These are phyloP conservation scores for Coemansia sp. DNA, from an alignment of 192 early-diverging fungal species.

Conservation along the genomic window DNA sequence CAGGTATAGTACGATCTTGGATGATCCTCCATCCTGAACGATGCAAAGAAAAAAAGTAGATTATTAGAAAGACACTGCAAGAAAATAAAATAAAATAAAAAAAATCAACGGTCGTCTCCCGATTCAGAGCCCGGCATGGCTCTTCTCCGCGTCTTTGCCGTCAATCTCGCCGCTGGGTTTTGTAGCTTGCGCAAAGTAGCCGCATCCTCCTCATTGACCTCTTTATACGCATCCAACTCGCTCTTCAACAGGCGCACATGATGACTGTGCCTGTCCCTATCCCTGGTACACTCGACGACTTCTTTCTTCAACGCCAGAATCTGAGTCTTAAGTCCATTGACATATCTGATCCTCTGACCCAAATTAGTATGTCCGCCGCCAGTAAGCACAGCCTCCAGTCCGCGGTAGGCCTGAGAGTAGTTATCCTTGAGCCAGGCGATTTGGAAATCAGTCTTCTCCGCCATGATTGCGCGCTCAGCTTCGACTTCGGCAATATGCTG, in stretches of 20 bases:
- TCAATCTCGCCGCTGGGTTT: constrained; percentile 3
- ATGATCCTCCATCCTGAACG: not conserved
- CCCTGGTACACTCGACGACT: constrained; percentile 38
- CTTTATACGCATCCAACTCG: constrained; percentile 55
- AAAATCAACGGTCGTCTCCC: constrained; percentile 18
- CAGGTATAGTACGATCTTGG: not conserved
- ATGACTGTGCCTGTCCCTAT: constrained; percentile 37
- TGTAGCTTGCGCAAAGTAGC: constrained; percentile 16
- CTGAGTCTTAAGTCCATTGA: constrained; percentile 49
- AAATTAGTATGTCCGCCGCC: constrained; percentile 47
- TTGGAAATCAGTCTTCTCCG: constrained; percentile 55
- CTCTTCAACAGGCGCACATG: constrained; percentile 33
- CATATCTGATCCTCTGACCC: constrained; percentile 53
- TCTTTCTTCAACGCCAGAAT: constrained; percentile 51
- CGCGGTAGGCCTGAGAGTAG: constrained; percentile 47
- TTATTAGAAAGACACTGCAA: not conserved
- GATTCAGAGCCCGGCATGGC: constrained; percentile 5
- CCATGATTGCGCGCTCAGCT: constrained; percentile 46
- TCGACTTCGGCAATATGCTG: constrained; percentile 47
- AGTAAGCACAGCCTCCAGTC: constrained; percentile 36
- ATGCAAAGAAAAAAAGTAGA: not conserved
- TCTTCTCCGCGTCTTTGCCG: constrained; percentile 1
- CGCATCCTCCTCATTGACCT: constrained; percentile 44
- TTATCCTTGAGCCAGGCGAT: constrained; percentile 57
- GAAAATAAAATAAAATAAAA: constrained; percentile 4